Base-by-base conservation (phyloP, 208 protist species). In the Leptomonas pyrrhocoris region DNA sequence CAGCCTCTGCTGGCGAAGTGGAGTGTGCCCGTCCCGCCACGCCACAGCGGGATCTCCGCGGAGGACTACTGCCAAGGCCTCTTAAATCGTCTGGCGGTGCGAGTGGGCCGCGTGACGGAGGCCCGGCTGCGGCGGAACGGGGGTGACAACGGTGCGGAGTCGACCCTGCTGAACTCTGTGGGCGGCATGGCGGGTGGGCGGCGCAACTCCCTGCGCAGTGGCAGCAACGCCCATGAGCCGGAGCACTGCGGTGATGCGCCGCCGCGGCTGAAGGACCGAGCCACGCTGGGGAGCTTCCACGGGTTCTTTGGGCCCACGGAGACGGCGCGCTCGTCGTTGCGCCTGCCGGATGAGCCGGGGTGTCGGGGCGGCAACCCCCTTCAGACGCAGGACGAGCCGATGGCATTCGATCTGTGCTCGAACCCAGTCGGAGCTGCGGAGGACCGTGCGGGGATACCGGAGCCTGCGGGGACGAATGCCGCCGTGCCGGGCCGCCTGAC, bases 1-100 rank as follows among this genome's bases (percentile, higher is more conserved):
- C 77, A 86, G 59, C 72, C 81, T 30, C 53, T 86, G 51, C 66
- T 79, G 19, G n/a, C 76, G 57, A 73, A 75, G 43, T 86, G 77
- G 74, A 68, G 30, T 48, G 63, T 79, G 30, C 23, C 34, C 5
- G 51, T 68, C 2, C 57, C 73, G 12, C 71, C 60, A 7, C 69
- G 70, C 16, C 27, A 23, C 12, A 40, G 51, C 23, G 40, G 58
- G 55, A 34, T 75, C 16, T 31, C 71, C 2, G 63, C 79, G 23
- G 67, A 73, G 9, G 80, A 81, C 42, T 73, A 80, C 76, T 63
- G 61, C 60, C 69, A 74, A 15, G 73, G 74, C 19, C 55, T 86
- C n/a, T 51, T 80, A 8, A 62, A 77, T 46, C 68, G 71, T 7
- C 63, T 86, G 11, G 69, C 74, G 23, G 3, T 70, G 18, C 74